phyloP scores from a whole-genome alignment of 2,329 filamentous ascomycete species.

The Sordariomycetes sp. region DNA sequence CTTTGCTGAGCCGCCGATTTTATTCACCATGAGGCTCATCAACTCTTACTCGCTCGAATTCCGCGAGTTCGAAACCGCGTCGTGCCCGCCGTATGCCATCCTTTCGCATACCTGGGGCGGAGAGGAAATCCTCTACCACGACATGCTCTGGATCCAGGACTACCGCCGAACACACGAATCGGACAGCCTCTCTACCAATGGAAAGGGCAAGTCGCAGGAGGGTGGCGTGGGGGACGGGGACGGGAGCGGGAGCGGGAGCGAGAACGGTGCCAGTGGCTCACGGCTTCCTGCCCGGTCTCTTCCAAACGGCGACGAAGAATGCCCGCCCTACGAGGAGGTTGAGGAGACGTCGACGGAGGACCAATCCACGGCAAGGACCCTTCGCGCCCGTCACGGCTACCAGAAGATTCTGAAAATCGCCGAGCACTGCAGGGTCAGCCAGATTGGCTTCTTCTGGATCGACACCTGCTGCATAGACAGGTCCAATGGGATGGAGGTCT shows the following conservation, averaged over 20 bases:
- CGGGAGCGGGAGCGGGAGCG: not conserved
- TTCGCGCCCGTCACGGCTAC: constrained; percentile 1
- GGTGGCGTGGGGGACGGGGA: not conserved
- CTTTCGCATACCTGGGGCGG: constrained; percentile 19
- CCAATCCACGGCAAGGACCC: constrained; percentile 1
- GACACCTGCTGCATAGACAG: constrained; percentile 16
- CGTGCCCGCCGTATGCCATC: constrained; percentile 16
- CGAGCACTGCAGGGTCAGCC: constrained; percentile 5
- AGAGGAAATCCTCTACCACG: constrained; percentile 17
- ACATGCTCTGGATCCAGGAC: constrained; percentile 10
- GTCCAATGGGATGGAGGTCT: constrained; percentile 10
- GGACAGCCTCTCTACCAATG: not conserved
- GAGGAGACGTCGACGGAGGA: constrained; percentile 1
- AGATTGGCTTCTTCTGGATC: constrained; percentile 12
- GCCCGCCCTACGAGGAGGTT: not conserved
- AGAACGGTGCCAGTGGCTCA: not conserved
- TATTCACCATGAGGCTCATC: constrained; percentile 12
- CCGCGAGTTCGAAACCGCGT: constrained; percentile 8
- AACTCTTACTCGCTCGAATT: constrained; percentile 10
- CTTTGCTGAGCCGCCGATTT: not conserved
- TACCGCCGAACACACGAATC: constrained; percentile 9
- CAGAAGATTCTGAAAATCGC: constrained; percentile 3
- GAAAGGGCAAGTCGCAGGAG: not conserved
- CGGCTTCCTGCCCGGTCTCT: not conserved
- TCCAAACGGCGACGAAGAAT: not conserved